Percentiles rank a stretch among this genome's conserved stretches.
These are phyloP conservation scores for Microascus cirrosus DNA, from an alignment of 2,329 filamentous ascomycete species.

Conservation along the genomic window DNA sequence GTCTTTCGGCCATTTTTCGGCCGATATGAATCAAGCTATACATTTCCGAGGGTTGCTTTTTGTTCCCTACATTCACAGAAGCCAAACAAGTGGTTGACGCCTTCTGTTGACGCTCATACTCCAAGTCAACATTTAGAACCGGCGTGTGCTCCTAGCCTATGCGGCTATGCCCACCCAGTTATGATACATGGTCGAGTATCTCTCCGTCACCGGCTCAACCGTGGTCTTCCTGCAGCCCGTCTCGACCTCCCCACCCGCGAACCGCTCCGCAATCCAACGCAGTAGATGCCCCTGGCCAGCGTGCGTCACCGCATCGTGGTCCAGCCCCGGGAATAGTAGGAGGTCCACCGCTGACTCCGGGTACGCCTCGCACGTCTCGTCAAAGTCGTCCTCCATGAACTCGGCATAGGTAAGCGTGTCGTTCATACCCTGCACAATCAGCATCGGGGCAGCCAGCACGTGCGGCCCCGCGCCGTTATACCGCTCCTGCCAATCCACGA, in stretches of 20 bases:
- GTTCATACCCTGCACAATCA: constrained; percentile 12
- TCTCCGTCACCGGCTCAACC: neutral
- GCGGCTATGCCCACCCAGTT: neutral
- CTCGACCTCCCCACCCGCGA: constrained; percentile 1
- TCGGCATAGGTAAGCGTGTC: constrained; percentile 9
- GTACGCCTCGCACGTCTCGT: constrained; percentile 8
- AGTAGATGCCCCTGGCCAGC: constrained; percentile 5
- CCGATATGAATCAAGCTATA: too few species aligned
- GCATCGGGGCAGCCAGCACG: constrained; percentile 10
- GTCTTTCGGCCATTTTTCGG: too few species aligned
- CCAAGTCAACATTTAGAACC: too few species aligned
- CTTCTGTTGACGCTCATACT: too few species aligned
- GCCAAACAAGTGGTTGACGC: too few species aligned
- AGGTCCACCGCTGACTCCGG: constrained; percentile 3
- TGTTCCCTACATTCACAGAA: too few species aligned
- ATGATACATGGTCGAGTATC: neutral
- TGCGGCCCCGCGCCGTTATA: constrained; percentile 11
- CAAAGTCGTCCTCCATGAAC: constrained; percentile 7
- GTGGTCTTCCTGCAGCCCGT: neutral
- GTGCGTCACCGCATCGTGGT: constrained; percentile 3
- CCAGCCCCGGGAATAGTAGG: constrained; percentile 2
- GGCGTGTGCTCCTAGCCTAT: too few species aligned
- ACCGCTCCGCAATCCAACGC: constrained; percentile 6
- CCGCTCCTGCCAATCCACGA: neutral
- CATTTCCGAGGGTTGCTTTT: too few species aligned